These are phyloP conservation scores for Abrus pulchellus DNA, from an alignment of 306 rosid genomes.

Conservation along the genomic window DNA sequence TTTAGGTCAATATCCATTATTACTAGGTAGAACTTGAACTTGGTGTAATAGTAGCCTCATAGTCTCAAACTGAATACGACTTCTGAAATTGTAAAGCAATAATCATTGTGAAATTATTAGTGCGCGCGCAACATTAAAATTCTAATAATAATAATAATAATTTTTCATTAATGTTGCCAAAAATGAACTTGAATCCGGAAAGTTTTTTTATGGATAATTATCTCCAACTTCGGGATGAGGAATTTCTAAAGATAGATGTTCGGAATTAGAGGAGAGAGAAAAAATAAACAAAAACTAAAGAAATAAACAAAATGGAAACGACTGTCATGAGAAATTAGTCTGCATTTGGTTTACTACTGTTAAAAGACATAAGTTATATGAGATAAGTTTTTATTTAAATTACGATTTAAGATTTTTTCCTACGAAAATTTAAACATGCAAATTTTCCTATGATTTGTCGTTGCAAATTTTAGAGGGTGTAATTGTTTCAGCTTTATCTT, in stretches of 20 bases:
- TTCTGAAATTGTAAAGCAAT: not conserved
- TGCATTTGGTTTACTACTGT: not conserved
- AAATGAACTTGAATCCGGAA: not conserved
- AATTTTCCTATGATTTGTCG: not conserved
- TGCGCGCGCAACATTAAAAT: not conserved
- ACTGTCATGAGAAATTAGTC: not conserved
- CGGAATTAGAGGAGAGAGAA: not conserved
- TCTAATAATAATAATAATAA: not conserved
- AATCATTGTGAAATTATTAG: slow-evolving; percentile 1
- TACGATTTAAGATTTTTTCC: not conserved
- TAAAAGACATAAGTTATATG: not conserved
- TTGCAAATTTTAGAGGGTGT: not conserved
- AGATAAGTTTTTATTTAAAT: too few species aligned
- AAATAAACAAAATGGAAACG: not conserved
- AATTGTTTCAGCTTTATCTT: too few species aligned
- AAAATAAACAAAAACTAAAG: not conserved
- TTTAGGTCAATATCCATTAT: not conserved
- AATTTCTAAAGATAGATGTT: not conserved
- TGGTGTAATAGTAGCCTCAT: not conserved
- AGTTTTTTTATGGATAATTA: not conserved
- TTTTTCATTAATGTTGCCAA: not conserved
- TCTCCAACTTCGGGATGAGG: not conserved
- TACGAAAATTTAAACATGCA: too few species aligned
- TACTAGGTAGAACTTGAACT: not conserved
- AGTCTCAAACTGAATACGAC: not conserved